phyloP scores from a whole-genome alignment of 805 yeast genomes.

The Komagataella pseudopastoris region DNA sequence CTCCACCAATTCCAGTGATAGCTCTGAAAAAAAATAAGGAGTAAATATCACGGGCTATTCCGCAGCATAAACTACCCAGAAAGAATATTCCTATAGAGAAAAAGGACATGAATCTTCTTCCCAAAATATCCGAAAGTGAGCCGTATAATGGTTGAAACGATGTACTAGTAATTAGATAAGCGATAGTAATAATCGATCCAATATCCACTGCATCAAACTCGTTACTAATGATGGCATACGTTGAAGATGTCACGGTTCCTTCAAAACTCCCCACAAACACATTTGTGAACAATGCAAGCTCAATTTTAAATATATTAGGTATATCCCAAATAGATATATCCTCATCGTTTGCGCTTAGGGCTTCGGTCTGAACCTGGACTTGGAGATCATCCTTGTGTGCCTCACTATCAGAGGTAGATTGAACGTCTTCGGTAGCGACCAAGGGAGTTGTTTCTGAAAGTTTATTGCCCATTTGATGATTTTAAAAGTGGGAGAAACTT shows the following conservation, averaged over 20 bases:
- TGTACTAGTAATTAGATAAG: slow-evolving; percentile 24
- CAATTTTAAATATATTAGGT: slow-evolving; percentile 17
- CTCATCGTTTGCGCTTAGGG: background rate
- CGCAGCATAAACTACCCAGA: slow-evolving; percentile 27
- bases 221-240: slow-evolving; percentile 31
- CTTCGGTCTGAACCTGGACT: background rate
- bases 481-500: background rate
- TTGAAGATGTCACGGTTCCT: slow-evolving; percentile 33
- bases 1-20: slow-evolving; percentile 80
- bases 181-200: slow-evolving; percentile 28
- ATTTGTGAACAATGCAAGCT: slow-evolving; percentile 19
- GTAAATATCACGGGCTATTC: slow-evolving; percentile 24
- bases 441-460: background rate
- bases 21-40: slow-evolving; percentile 42
- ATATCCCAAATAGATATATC: slow-evolving; percentile 5
- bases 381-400: background rate
- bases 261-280: slow-evolving; percentile 34
- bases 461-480: background rate
- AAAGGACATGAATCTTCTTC: slow-evolving; percentile 25
- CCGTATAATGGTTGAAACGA: slow-evolving; percentile 44
- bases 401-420: background rate
- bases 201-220: slow-evolving; percentile 20
- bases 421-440: background rate
- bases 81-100: slow-evolving; percentile 18
- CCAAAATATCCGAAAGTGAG: slow-evolving; percentile 38